phyloP scores from a whole-genome alignment of 2,329 filamentous ascomycete species.

The Ascomycota sp. region DNA sequence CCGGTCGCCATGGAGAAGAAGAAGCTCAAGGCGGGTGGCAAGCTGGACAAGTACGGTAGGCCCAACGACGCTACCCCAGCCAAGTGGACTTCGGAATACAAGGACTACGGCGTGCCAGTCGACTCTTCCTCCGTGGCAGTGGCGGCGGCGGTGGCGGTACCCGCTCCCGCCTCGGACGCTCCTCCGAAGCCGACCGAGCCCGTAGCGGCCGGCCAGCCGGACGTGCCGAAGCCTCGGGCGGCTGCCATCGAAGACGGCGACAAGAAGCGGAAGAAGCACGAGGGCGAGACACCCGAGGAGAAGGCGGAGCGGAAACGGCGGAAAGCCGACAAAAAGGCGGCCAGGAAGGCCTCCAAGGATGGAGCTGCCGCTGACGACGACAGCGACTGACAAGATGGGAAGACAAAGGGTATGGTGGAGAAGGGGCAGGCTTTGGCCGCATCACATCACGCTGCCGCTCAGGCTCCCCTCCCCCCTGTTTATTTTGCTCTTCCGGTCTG shows the following conservation, averaged over 20 bases:
- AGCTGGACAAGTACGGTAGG: constrained; percentile 93
- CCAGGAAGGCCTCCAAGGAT: constrained; percentile 32
- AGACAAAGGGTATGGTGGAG: too few species aligned
- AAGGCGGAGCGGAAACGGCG: constrained; percentile 39
- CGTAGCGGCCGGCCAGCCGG: constrained; percentile 11
- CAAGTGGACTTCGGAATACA: constrained; percentile 84
- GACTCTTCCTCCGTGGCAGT: constrained; percentile 22
- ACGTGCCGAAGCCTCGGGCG: constrained; percentile 15
- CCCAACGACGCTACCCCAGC: constrained; percentile 82
- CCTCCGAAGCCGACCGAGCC: neutral
- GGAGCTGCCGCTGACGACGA: constrained; percentile 22
- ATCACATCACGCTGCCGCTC: too few species aligned
- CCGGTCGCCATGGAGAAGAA: constrained; percentile 93
- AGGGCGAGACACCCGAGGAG: constrained; percentile 53
- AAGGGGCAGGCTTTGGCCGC: too few species aligned
- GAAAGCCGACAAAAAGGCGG: constrained; percentile 40
- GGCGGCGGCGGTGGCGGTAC: constrained; percentile 22
- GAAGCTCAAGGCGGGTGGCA: constrained; percentile 96
- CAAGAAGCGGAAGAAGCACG: constrained; percentile 64
- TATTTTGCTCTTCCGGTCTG: too few species aligned
- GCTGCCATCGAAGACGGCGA: constrained; percentile 31
- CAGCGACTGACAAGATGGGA: constrained; percentile 3
- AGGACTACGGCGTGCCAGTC: constrained; percentile 54
- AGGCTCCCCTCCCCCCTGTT: too few species aligned
- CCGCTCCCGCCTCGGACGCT: constrained; percentile 10